Conservation (phyloP, 2,329 filamentous ascomycete species). For the Lasiodiplodia gonubiensis region DNA sequence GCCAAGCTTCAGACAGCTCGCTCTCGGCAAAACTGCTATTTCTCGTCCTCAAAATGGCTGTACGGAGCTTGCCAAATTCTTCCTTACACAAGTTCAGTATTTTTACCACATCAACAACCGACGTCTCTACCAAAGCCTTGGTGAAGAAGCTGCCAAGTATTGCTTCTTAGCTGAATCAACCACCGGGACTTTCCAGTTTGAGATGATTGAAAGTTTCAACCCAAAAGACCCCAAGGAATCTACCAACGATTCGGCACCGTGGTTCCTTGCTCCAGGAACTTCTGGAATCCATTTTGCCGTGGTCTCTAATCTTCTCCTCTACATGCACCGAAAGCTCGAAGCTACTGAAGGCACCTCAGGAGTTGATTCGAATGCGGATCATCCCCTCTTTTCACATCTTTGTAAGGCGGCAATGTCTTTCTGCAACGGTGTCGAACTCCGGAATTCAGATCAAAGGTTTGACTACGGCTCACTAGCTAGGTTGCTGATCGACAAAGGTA, state of each 20-base stretch:
- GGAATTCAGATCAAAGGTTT: no score
- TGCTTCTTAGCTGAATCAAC: not conserved
- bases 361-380: not conserved
- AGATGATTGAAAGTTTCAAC: not conserved
- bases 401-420: not conserved
- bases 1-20: not conserved
- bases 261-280: not conserved
- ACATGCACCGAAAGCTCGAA: not conserved
- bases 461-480: no score
- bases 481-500: no score
- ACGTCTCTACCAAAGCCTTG: not conserved
- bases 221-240: no score
- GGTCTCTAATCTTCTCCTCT: not conserved
- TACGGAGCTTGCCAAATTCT: not conserved
- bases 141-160: no score
- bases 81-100: not conserved
- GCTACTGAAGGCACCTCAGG: not conserved
- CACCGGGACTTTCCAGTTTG: not conserved
- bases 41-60: constrained; percentile 1
- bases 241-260: not conserved
- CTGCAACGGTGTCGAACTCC: no score
- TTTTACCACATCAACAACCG: no score
- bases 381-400: not conserved
- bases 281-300: not conserved
- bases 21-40: not conserved